phyloP scores from a whole-genome alignment of 176 grass and related monocot genomes.

The Poa pratensis region DNA sequence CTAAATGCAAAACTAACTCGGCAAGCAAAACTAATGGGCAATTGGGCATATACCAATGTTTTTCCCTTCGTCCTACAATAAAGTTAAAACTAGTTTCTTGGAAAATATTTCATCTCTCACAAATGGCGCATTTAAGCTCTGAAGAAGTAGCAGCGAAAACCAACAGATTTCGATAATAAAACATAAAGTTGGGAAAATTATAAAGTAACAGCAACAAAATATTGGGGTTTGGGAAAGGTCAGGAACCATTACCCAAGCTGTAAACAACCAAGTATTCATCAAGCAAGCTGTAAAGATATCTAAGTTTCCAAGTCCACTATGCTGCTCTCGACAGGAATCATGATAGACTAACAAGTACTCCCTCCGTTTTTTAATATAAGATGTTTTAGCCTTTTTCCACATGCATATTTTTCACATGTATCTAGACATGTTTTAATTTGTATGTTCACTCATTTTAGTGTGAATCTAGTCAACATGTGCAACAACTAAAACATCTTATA shows the following conservation, averaged over 20 bases:
- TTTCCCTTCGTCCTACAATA: neutral
- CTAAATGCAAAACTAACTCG: neutral
- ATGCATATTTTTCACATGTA: too few species aligned
- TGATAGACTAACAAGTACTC: neutral
- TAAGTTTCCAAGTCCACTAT: neutral
- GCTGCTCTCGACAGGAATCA: neutral
- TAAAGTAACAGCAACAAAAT: too few species aligned
- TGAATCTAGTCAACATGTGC: too few species aligned
- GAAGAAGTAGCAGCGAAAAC: neutral
- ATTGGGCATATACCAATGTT: neutral
- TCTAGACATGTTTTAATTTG: too few species aligned
- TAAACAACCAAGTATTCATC: neutral
- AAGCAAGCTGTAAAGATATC: neutral
- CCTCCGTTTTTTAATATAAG: too few species aligned
- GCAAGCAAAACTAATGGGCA: neutral
- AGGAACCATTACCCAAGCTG: neutral
- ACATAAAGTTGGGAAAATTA: neutral
- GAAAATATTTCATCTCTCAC: neutral
- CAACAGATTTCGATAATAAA: constrained; percentile 11
- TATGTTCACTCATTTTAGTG: too few species aligned
- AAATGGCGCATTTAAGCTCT: neutral
- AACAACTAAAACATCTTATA: too few species aligned
- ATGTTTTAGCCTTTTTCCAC: too few species aligned
- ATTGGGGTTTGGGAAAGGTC: neutral
- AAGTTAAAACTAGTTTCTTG: neutral